phyloP scores from a whole-genome alignment of 169 alveolate species.

The Prorocentrum cordatum region DNA sequence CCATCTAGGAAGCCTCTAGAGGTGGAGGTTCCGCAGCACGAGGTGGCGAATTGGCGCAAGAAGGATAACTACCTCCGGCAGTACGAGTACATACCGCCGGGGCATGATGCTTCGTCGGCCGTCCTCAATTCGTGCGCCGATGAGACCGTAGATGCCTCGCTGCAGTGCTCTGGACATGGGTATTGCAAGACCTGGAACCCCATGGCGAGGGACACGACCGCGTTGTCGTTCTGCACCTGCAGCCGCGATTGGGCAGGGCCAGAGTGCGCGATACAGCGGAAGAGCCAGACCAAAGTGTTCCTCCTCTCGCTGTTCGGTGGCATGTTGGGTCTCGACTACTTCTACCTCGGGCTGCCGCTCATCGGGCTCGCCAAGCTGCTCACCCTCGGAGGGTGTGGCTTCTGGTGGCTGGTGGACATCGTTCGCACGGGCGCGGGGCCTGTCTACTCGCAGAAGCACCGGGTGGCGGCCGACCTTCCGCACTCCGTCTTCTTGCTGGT shows the following conservation, averaged over 20 bases:
- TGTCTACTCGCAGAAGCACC: neutral
- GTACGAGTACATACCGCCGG: neutral
- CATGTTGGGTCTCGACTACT: neutral
- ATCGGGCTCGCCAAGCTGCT: neutral
- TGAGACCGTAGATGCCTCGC: neutral
- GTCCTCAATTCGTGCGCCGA: neutral
- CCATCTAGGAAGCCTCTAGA: too few species aligned
- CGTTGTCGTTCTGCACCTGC: neutral
- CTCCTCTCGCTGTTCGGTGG: neutral
- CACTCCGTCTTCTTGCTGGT: neutral
- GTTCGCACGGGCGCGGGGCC: neutral
- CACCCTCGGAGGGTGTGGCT: neutral
- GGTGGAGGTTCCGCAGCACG: neutral
- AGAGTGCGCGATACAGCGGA: neutral
- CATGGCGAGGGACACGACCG: neutral
- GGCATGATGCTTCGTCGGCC: neutral
- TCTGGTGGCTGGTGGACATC: neutral
- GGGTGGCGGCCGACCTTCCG: neutral
- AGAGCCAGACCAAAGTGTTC: neutral
- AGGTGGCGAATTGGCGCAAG: neutral
- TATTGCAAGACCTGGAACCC: neutral
- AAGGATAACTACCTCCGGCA: neutral
- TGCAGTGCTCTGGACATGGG: neutral
- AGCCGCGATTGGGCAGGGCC: neutral
- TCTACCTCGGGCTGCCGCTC: neutral